These are phyloP conservation scores for Aurantiochytrium sp. DNA, from an alignment of 108 stramenopile species.

Conservation along the genomic window DNA sequence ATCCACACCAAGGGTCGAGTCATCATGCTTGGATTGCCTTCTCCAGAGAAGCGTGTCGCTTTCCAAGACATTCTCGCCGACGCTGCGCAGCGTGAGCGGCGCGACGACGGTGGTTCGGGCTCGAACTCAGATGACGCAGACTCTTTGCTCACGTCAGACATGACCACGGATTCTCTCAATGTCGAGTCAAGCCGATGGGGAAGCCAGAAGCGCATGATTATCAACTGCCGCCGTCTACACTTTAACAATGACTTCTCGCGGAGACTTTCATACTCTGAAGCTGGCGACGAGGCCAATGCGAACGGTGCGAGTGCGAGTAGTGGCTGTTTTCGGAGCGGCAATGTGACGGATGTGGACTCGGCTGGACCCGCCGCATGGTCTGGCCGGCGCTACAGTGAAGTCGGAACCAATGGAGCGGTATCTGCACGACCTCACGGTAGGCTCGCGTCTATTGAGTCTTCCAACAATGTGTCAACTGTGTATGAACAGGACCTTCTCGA, in stretches of 20 bases:
- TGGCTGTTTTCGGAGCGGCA: background rate
- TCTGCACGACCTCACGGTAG: background rate
- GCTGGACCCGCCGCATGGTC: too few relatives aligned
- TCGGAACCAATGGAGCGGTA: background rate
- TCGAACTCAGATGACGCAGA: background rate
- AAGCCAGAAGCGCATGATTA: background rate
- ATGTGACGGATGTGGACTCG: too few relatives aligned
- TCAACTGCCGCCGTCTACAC: background rate
- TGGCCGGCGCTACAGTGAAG: too few relatives aligned
- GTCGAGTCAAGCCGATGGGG: background rate
- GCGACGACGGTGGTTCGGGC: background rate
- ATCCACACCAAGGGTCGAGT: background rate
- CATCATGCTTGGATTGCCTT: background rate
- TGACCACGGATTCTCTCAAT: background rate
- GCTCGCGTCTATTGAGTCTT: background rate
- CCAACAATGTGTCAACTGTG: background rate
- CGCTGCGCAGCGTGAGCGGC: background rate
- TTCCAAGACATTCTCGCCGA: background rate
- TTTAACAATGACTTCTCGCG: background rate
- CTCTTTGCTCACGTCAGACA: background rate
- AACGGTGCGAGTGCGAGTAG: background rate
- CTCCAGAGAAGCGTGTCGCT: background rate
- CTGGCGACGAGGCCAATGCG: background rate
- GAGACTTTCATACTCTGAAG: background rate
- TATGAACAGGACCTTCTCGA: background rate